Conservation (phyloP, 106 monocot genomes). For the Phalaenopsis equestris region DNA sequence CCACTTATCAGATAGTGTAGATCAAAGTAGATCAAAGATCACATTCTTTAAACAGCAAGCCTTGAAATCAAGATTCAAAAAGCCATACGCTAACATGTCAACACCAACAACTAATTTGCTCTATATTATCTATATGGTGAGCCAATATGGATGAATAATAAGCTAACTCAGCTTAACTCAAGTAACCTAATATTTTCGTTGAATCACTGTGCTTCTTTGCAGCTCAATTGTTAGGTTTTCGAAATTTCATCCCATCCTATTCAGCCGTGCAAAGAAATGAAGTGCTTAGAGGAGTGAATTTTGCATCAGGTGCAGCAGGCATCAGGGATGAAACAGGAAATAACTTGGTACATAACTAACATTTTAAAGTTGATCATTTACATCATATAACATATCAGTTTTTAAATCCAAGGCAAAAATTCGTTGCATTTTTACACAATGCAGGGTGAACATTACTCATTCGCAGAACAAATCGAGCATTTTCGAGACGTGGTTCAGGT, state of each 20-base stretch:
- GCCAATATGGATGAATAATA: too few species aligned
- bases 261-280: constrained; percentile 16
- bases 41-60: too few species aligned
- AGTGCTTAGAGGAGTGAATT: constrained; percentile 51
- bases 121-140: too few species aligned
- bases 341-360: constrained; percentile 36
- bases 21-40: too few species aligned
- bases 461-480: constrained; percentile 48
- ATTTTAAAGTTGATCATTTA: neutral
- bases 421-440: neutral
- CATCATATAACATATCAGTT: neutral
- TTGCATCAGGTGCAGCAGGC: constrained; percentile 72
- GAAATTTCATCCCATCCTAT: constrained; percentile 47
- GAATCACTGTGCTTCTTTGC: neutral
- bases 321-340: constrained; percentile 64
- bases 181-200: neutral
- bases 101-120: too few species aligned
- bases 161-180: too few species aligned
- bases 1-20: too few species aligned
- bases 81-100: too few species aligned
- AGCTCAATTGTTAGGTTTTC: constrained; percentile 66
- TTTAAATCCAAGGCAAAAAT: neutral
- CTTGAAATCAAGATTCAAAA: too few species aligned
- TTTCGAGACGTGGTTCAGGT: constrained; percentile 25
- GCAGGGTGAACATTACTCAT: constrained; percentile 54